Conservation (phyloP, 2,329 filamentous ascomycete genomes). For the Ceratocystis alfenasii region DNA sequence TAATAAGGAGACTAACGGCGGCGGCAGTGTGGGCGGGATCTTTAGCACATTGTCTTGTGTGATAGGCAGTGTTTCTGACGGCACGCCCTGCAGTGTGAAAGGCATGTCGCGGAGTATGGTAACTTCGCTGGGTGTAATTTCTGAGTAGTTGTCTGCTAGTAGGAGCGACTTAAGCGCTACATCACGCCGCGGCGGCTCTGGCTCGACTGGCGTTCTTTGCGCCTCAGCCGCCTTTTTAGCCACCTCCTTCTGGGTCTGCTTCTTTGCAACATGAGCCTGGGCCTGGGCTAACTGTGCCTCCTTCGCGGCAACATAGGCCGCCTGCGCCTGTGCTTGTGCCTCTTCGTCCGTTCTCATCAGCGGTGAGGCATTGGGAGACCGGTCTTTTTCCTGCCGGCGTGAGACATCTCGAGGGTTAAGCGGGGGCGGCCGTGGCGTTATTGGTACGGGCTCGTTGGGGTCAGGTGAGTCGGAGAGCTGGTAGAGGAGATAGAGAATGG, state of each 20-base stretch:
- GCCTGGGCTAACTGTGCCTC: constrained; percentile 30
- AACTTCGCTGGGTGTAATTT: constrained; percentile 51
- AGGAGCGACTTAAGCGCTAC: constrained; percentile 47
- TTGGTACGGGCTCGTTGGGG: constrained; percentile 40
- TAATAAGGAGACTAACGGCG: constrained; percentile 74
- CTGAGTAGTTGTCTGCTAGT: constrained; percentile 44
- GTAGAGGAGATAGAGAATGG: constrained; percentile 82
- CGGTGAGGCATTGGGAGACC: constrained; percentile 30
- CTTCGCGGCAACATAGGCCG: constrained; percentile 33
- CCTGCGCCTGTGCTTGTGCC: constrained; percentile 22
- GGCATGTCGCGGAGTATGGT: constrained; percentile 67
- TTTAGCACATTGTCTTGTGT: constrained; percentile 55
- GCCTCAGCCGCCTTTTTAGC: constrained; percentile 27
- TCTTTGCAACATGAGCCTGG: constrained; percentile 16
- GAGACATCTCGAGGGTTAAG: constrained; percentile 31
- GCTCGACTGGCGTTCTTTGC: constrained; percentile 24
- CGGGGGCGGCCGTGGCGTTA: constrained; percentile 30
- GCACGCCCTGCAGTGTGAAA: constrained; percentile 84
- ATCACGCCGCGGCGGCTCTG: constrained; percentile 33
- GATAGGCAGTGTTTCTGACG: constrained; percentile 74
- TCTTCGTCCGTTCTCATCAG: constrained; percentile 37
- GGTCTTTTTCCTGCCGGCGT: constrained; percentile 32
- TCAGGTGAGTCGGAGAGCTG: constrained; percentile 61
- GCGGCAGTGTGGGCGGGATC: constrained; percentile 65
- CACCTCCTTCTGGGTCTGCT: constrained; percentile 26